phyloP scores from a whole-genome alignment of 1,284 basidiomycete species.

The Ceratobasidium sp. region DNA sequence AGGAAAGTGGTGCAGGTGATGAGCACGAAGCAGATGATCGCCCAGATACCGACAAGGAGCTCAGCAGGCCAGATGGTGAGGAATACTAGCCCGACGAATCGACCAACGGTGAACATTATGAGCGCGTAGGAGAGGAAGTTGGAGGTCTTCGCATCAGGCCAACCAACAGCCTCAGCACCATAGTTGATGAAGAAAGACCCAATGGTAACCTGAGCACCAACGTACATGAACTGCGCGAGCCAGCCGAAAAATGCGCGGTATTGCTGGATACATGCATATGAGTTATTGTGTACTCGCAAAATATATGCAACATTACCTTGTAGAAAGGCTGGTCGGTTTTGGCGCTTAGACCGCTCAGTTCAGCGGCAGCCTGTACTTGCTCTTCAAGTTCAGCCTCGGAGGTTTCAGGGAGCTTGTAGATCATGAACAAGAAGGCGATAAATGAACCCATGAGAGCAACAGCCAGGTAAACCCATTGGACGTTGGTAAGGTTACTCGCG shows the following conservation, averaged over 20 bases:
- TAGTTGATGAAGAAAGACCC: slow-evolving; percentile 59
- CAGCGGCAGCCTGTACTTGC: slow-evolving; percentile 48
- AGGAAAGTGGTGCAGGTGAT: slow-evolving; percentile 51
- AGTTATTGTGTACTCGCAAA: slow-evolving; percentile 55
- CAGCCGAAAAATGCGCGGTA: slow-evolving; percentile 48
- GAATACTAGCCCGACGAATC: slow-evolving; percentile 51
- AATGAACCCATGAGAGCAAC: slow-evolving; percentile 49
- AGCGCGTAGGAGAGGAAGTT: slow-evolving; percentile 52
- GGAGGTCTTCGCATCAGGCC: slow-evolving; percentile 48
- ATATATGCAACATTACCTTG: slow-evolving; percentile 79
- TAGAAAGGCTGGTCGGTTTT: slow-evolving; percentile 52
- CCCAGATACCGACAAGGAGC: slow-evolving; percentile 52
- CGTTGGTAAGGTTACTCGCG: slow-evolving; percentile 51
- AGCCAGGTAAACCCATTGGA: slow-evolving; percentile 60
- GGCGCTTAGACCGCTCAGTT: slow-evolving; percentile 43
- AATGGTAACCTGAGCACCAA: slow-evolving; percentile 56
- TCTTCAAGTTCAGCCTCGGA: slow-evolving; percentile 52
- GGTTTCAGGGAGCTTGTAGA: slow-evolving; percentile 61
- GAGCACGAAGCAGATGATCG: slow-evolving; percentile 49
- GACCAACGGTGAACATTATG: slow-evolving; percentile 44
- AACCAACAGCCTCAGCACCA: slow-evolving; percentile 50
- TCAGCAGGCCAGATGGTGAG: slow-evolving; percentile 52
- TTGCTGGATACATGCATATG: slow-evolving; percentile 43
- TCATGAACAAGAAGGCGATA: slow-evolving; percentile 54
- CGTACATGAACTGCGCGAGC: slow-evolving; percentile 53